A percentile compares a stretch with the other conserved stretches of the same genome.
Conservation (phyloP, 257 asterid species). For the Linderniella brevidens region DNA sequence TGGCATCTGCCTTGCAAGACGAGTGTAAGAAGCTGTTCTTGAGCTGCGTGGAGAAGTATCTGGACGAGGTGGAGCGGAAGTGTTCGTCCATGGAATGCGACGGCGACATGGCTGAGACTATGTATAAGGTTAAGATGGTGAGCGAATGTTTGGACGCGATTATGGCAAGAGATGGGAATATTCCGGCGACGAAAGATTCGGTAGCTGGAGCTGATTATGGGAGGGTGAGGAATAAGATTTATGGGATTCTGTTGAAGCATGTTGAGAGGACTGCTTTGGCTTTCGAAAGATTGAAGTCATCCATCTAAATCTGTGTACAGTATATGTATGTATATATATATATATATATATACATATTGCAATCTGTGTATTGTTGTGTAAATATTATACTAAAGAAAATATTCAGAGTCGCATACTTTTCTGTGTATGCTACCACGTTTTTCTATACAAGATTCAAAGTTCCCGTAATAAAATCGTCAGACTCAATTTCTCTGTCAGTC, state of each 20-base stretch:
- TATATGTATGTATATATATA: too few relatives aligned
- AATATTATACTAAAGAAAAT: too few relatives aligned
- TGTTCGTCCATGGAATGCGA: conserved; percentile 16
- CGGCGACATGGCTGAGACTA: conserved; percentile 22
- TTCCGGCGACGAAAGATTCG: conserved; percentile 8
- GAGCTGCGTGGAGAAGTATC: conserved; percentile 30
- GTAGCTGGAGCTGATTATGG: conserved; percentile 10
- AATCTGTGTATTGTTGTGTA: too few relatives aligned
- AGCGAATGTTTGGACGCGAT: conserved; percentile 44
- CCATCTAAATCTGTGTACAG: too few relatives aligned
- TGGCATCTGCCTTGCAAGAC: conserved; percentile 29
- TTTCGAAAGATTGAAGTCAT: conserved; percentile 14
- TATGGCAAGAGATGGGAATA: conserved; percentile 17
- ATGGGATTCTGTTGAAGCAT: conserved; percentile 36
- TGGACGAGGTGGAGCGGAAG: conserved; percentile 43
- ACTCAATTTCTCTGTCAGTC: too few relatives aligned
- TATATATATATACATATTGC: too few relatives aligned
- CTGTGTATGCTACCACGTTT: too few relatives aligned
- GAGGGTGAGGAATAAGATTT: conserved; percentile 49
- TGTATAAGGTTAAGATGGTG: conserved; percentile 49
- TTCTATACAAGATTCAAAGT: too few relatives aligned
- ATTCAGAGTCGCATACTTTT: too few relatives aligned
- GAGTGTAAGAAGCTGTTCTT: conserved; percentile 36
- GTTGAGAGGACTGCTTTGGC: conserved; percentile 58
- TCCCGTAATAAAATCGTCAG: too few relatives aligned